These are phyloP conservation scores for Tetrahymena elliotti DNA, from an alignment of 73 alveolate species.

Conservation along the genomic window DNA sequence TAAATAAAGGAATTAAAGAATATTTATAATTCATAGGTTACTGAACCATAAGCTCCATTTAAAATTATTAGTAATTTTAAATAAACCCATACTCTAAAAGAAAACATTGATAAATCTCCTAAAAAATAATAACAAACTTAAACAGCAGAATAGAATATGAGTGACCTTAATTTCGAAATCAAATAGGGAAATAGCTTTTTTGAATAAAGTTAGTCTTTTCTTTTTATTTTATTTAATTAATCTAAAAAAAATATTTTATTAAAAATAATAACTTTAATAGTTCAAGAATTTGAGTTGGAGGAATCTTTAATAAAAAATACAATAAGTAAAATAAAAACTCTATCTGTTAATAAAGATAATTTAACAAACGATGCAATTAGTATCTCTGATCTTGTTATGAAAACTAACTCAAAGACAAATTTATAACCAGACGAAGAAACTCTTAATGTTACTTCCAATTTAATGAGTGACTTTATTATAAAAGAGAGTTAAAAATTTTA, in stretches of 20 bases:
- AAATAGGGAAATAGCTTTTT: not conserved
- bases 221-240: not conserved
- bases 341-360: not conserved
- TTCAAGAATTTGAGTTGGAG: not conserved
- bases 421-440: not conserved
- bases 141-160: not conserved
- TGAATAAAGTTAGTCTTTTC: not conserved
- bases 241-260: too few species aligned
- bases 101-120: not conserved
- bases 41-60: not conserved
- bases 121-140: not conserved
- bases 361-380: not conserved
- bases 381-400: not conserved
- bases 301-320: not conserved
- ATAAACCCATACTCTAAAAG: not conserved
- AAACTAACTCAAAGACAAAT: not conserved
- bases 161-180: not conserved
- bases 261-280: not conserved
- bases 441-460: not conserved
- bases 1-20: not conserved
- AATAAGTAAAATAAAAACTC: not conserved
- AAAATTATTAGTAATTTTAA: too few species aligned
- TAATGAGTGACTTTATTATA: not conserved
- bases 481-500: not conserved
- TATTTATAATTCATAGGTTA: not conserved